Evolutionary conservation across 2,329 filamentous ascomycete genomes (phyloP), one percentile per base, ranked within the genome.

Genomic region (Teratosphaeria zuluensis): DNA sequence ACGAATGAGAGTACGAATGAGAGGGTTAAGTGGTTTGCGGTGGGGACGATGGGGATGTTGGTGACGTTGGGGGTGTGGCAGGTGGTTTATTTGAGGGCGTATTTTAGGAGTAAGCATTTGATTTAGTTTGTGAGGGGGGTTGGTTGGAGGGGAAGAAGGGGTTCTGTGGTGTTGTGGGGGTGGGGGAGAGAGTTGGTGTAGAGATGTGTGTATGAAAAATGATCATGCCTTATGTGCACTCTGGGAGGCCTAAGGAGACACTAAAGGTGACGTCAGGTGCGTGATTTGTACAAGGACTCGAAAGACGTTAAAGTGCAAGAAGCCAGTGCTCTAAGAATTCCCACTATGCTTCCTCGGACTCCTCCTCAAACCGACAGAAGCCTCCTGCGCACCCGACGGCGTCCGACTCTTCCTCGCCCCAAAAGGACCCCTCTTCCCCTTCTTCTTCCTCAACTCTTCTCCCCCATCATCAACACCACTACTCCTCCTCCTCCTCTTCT

Each of bases 1-100:
- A 99, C 94, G 67, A 99, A 99, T 76, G 94, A 99, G 86, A 97
- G 92, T 81, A 99, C 94, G 65, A 99, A 99, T 78, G 94, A 89
- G 77, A 85, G 94, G 60, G 94, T 99, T 70, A 99, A 97, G 81
- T 97, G 90, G 91, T 99, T 99, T 76, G 92, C 92, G 54, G 86
- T 96, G 73, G 85, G 86, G 65, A 97, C 92, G 31, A 97, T 96
- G 78, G 88, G 90, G 62, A 87, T 96, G 80, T 79, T 99, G 67
- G 80, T 96, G 65, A 89, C 84, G 35, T 80, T 99, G 68, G 95
- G 94, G 75, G 91, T 80, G 51, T 99, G 94, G 94, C 94, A 99
- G 84, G 89, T 99, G 71, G 85, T 99, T 73, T 99, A 99, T 77
- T 81, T 99, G 76, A 84, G 94, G 74, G 92, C 92, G 64, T 99